Evolutionary conservation across 768 basidiomycete species (phyloP), one percentile per base, ranked within the genome.

Genomic region (Termitomyces sp.): DNA sequence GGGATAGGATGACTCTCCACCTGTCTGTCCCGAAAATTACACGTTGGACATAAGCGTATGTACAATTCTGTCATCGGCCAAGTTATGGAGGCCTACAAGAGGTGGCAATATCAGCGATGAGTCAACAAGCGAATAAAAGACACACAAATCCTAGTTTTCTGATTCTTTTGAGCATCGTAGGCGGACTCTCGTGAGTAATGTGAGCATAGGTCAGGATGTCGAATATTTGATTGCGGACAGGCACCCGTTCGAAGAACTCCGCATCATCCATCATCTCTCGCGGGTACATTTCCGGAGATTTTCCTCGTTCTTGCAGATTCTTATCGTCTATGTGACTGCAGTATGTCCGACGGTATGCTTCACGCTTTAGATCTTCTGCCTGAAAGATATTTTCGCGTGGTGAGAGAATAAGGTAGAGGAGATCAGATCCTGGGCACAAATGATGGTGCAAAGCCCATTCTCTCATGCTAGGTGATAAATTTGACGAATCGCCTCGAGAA

Each of bases 61-160:
- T 89, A 90, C 40, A 84, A 80, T 69, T 90, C 88, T 6, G 84
- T 79, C 85, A 90, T 90, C 4, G 88, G 85, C 87, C 87, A 90
- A 8, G 88, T 89, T 58, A 90, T 81, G 24, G 77, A 78, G 32
- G 86, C 81, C 88, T 90, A 65, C 38, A 36, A 53, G 59, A 42
- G n/a, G 32, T 24, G 40, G 51, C 36, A 15, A 32, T 12, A 18
- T 58, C 55, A 60, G 60, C 33, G 35, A 36, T 20, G 40, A 20
- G 16, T 60, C 13, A 18, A 20, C 40, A 40, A 38, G 33, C 13
- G 57, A 39, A 52, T 32, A 52, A 42, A 32, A 39, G 32, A 76
- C 86, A 73, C 67, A 89, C 88, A 62, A 89, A 83, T 63, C 86
- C 84, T 16, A 86, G 78, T 56, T 80, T 78, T 57, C 81, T 77